These are phyloP conservation scores for Mycena venus DNA, from an alignment of 768 basidiomycete species.

Conservation along the genomic window DNA sequence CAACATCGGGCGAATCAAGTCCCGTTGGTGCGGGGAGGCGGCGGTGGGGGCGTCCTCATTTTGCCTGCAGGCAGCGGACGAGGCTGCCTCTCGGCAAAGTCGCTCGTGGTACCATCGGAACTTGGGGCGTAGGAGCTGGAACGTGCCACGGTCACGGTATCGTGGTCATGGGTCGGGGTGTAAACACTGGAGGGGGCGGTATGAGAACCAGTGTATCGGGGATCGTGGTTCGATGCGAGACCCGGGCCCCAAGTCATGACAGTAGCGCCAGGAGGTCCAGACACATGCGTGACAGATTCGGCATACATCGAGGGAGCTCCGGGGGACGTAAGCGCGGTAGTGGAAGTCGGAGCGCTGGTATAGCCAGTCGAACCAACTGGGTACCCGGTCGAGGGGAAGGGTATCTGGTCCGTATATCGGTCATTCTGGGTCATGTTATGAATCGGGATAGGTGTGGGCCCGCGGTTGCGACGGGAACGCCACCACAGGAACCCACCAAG, in stretches of 20 bases:
- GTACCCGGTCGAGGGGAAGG: background rate
- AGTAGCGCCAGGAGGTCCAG: slow-evolving; percentile 5
- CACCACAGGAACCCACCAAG: slow-evolving; percentile 1
- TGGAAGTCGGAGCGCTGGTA: background rate
- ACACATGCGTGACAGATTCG: background rate
- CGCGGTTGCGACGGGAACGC: slow-evolving; percentile 10
- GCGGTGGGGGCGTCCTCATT: background rate
- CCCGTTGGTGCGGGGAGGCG: background rate
- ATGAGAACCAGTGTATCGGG: background rate
- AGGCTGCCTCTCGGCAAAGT: background rate
- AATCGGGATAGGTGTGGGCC: background rate
- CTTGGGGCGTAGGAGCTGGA: background rate
- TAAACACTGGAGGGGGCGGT: background rate
- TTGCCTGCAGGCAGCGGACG: background rate
- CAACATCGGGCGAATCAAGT: slow-evolving; percentile 14
- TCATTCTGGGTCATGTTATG: background rate
- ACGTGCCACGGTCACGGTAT: background rate
- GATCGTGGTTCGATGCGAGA: background rate
- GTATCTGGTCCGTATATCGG: background rate
- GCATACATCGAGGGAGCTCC: background rate
- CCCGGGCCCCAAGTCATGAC: slow-evolving; percentile 5
- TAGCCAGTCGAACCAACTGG: background rate
- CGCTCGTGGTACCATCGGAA: background rate
- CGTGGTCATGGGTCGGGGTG: background rate
- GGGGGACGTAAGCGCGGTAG: background rate